Conservation (phyloP, 169 alveolate species). For the Plasmodium inui region DNA sequence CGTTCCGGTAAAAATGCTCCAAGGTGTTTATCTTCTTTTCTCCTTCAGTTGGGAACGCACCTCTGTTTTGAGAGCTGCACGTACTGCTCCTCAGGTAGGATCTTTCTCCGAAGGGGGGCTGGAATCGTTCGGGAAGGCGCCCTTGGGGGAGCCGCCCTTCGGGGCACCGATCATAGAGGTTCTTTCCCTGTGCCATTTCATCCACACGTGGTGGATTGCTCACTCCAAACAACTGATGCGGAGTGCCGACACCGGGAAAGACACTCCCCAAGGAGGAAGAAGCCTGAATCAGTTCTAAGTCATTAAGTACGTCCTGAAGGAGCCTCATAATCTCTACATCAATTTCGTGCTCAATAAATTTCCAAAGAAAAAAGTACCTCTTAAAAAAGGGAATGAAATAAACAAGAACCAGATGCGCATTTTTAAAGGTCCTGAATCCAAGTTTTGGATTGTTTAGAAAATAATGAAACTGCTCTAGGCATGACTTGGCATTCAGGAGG, state of each 20-base stretch:
- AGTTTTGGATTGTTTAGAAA: conserved; percentile 25
- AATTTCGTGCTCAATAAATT: conserved; percentile 60
- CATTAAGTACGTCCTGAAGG: conserved; percentile 9
- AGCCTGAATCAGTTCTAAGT: conserved; percentile 27
- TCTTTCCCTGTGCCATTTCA: not conserved
- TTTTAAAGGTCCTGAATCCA: conserved; percentile 35
- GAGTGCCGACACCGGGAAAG: not conserved
- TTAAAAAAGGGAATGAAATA: conserved; percentile 65
- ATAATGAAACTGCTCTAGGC: conserved; percentile 51
- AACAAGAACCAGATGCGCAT: conserved; percentile 28
- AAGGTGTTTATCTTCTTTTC: not conserved
- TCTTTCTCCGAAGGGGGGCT: not conserved
- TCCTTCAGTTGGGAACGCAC: not conserved
- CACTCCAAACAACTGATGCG: not conserved
- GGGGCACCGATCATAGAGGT: not conserved
- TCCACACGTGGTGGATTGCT: not conserved
- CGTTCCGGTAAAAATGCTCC: conserved; percentile 1
- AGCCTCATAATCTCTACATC: conserved; percentile 33
- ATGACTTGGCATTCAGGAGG: conserved; percentile 40
- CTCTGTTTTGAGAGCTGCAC: not conserved
- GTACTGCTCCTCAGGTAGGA: not conserved
- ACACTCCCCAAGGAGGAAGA: not conserved
- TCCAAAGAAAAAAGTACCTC: conserved; percentile 61
- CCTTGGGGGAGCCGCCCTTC: not conserved
- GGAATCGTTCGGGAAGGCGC: not conserved